Conservation (phyloP, 2,329 filamentous ascomycete species). For the Penicillium sp. region DNA sequence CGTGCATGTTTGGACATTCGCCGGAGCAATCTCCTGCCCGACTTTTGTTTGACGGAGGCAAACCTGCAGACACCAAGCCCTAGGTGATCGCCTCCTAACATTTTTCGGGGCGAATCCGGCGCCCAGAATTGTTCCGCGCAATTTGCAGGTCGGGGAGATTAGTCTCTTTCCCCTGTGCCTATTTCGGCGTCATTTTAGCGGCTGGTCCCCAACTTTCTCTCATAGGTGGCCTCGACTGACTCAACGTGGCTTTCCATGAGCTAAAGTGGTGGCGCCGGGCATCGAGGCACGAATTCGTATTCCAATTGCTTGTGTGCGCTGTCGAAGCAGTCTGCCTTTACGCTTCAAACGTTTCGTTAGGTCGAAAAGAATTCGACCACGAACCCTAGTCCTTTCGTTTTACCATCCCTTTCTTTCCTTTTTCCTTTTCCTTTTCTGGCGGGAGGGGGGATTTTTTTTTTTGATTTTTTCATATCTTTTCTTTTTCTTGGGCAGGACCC, state of each 20-base stretch:
- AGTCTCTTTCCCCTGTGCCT: conserved; percentile 10
- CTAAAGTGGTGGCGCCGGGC: conserved; percentile 20
- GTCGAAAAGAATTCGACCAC: conserved; percentile 24
- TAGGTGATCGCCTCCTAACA: conserved; percentile 3
- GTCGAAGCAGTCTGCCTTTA: conserved; percentile 23
- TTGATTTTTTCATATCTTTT: conserved; percentile 14
- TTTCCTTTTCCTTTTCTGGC: no score
- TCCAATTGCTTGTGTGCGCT: conserved; percentile 25
- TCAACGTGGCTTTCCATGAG: conserved; percentile 25
- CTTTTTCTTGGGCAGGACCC: conserved; percentile 15
- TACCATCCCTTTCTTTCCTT: conserved; percentile 1
- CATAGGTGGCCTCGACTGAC: conserved; percentile 24
- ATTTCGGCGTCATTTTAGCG: conserved; percentile 2
- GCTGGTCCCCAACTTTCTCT: conserved; percentile 5
- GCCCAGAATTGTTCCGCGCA: conserved; percentile 11
- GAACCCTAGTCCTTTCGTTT: conserved; percentile 20
- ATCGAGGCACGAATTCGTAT: conserved; percentile 26
- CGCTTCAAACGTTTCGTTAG: conserved; percentile 18
- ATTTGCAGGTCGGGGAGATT: conserved; percentile 17
- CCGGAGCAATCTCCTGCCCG: conserved; percentile 20
- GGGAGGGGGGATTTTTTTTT: no score
- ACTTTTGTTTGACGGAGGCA: conserved; percentile 26
- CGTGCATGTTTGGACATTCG: conserved; percentile 25
- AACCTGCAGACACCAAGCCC: conserved; percentile 26
- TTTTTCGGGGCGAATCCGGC: background rate